A percentile compares a stretch with the other conserved stretches of the same genome.
Conservation (phyloP, 2,329 filamentous ascomycete species). For the Chaetomium globosum region DNA sequence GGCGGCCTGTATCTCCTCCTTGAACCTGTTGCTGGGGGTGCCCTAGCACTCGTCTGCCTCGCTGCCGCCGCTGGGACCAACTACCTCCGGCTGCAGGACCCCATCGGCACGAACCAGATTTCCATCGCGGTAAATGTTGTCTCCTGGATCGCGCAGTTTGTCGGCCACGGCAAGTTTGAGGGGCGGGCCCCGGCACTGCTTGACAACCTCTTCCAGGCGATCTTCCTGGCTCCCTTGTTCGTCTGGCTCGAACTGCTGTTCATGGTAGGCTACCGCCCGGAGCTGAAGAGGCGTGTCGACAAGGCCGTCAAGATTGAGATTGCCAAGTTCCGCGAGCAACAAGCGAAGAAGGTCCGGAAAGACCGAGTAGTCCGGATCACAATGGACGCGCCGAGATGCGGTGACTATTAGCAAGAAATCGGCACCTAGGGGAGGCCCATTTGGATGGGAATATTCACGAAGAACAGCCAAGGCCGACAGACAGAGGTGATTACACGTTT, state of each 20-base stretch:
- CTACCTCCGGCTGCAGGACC: conserved; percentile 65
- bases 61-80: conserved; percentile 75
- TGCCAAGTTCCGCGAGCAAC: conserved; percentile 67
- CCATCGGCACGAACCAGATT: conserved; percentile 53
- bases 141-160: conserved; percentile 85
- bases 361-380: conserved; percentile 44
- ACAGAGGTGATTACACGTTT: not conserved
- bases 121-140: conserved; percentile 70
- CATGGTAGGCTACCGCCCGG: conserved; percentile 83
- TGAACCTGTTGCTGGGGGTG: conserved; percentile 85
- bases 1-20: conserved; percentile 83
- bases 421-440: not conserved
- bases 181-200: conserved; percentile 83
- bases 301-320: conserved; percentile 76
- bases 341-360: conserved; percentile 55
- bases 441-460: not conserved
- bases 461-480: not conserved
- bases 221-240: conserved; percentile 93
- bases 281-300: conserved; percentile 79
- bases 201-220: conserved; percentile 87
- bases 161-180: conserved; percentile 90
- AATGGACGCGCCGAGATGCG: not conserved
- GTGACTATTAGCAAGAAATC: not conserved
- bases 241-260: conserved; percentile 97
- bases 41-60: conserved; percentile 75